Base-by-base conservation (phyloP, 2,329 filamentous ascomycete species). In the Fusarium papillatum region DNA sequence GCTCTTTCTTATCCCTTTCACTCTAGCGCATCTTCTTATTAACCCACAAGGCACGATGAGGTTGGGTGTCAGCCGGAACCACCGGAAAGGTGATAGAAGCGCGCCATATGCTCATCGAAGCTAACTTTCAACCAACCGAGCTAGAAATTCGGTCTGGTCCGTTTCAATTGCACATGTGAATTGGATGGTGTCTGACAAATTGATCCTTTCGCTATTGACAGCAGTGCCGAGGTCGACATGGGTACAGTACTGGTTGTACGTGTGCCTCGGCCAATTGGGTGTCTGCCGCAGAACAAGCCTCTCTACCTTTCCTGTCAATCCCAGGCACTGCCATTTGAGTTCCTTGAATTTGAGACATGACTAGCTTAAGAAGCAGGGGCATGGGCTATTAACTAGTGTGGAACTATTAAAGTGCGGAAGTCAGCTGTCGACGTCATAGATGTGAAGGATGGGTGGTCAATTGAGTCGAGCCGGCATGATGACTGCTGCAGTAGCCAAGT, bases 291-390 rank as follows among this genome's bases (percentile, higher is more conserved):
- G 14, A 57, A 57, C 29, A 34, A 34, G 29, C 50, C 50, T 55
- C 50, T 34, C 19, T 22, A 31, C 50, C 50, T 65, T 50, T 60
- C 41, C 26, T n/a, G 55, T 50, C 62, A 74, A 46, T 66, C 46
- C 61, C 67, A 76, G 73, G 70, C 22, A 74, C 73, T 74, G 61
- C 67, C 66, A 61, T 76, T 70, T 17, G 19, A 57, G 50, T 72
- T 74, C 63, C 71, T 69, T 76, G 74, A 41, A 66, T 72, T 69
- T 69, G 64, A 69, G 38, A 60, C 62, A 19, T 36, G 29, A 57
- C 73, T 75, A 76, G 65, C 36, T 48, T 38, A 16, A 43, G 65
- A 62, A 14, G 38, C 64, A 74, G 62, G 64, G 71, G 63, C 22
- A 16, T 36, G 48, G 39, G 24, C 31, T 7, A 24, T 60, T n/a